phyloP scores from a whole-genome alignment of 805 yeast species.

The Wickerhamiella sorbophila region DNA sequence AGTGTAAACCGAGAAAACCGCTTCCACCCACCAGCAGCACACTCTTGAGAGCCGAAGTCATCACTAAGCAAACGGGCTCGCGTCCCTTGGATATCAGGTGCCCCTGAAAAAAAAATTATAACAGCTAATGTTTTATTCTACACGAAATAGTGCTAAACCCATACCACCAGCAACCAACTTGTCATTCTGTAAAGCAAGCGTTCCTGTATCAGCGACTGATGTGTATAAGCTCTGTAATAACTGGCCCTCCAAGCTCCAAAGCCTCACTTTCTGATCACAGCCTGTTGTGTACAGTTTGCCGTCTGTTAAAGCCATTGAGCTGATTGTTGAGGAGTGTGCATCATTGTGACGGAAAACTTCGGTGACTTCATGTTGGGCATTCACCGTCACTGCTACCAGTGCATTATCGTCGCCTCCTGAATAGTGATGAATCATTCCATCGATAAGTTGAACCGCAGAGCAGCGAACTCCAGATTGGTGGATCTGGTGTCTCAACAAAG shows the following conservation, averaged over 20 bases:
- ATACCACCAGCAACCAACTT: slow-evolving; percentile 11
- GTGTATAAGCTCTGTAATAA: slow-evolving; percentile 40
- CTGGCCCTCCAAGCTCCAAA: slow-evolving; percentile 39
- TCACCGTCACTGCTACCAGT: slow-evolving; percentile 31
- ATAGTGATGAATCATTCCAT: slow-evolving; percentile 25
- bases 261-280: slow-evolving; percentile 65
- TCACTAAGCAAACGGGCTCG: not conserved
- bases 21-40: slow-evolving; percentile 90
- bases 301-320: slow-evolving; percentile 36
- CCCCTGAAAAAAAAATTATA: too few relatives aligned
- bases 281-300: slow-evolving; percentile 40
- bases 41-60: slow-evolving; percentile 26
- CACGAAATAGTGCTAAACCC: slow-evolving; percentile 11
- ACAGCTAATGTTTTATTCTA: too few relatives aligned
- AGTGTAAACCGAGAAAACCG: slow-evolving; percentile 85
- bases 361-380: slow-evolving; percentile 15
- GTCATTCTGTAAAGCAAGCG: slow-evolving; percentile 28
- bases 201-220: slow-evolving; percentile 84
- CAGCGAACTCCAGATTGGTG: slow-evolving; percentile 83
- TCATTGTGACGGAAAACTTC: slow-evolving; percentile 24
- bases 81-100: too few relatives aligned
- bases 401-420: slow-evolving; percentile 96
- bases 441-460: slow-evolving; percentile 25
- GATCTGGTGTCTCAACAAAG: slow-evolving; percentile 29
- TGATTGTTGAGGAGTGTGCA: slow-evolving; percentile 83